phyloP scores from a whole-genome alignment of 2,329 filamentous ascomycete genomes.

The Ceratocystis ficicola region DNA sequence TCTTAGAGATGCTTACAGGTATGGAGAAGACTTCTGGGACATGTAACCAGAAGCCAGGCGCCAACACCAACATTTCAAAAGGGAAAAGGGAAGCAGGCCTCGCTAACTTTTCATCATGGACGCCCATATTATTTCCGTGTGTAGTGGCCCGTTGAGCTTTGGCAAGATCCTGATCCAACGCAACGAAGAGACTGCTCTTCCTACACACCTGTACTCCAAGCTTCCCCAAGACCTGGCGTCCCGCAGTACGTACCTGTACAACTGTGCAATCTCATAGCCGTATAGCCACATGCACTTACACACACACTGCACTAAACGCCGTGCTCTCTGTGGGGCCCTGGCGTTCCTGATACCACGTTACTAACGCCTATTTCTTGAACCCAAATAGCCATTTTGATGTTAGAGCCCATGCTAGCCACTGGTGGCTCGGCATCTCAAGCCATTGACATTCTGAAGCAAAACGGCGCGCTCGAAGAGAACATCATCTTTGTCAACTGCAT shows the following conservation, averaged over 20 bases:
- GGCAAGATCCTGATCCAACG: constrained; percentile 30
- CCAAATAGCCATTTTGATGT: constrained; percentile 24
- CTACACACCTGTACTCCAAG: constrained; percentile 28
- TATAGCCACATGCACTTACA: neutral
- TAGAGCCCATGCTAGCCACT: constrained; percentile 26
- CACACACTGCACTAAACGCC: neutral
- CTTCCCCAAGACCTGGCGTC: constrained; percentile 25
- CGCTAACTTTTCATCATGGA: neutral
- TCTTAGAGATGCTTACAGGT: constrained; percentile 27
- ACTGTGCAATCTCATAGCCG: neutral
- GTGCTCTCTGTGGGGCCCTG: neutral
- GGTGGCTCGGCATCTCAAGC: constrained; percentile 25
- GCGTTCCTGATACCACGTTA: neutral
- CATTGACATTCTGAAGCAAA: constrained; percentile 23
- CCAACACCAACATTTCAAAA: neutral
- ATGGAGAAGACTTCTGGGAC: constrained; percentile 2
- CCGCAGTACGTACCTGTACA: constrained; percentile 14
- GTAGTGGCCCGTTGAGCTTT: constrained; percentile 27
- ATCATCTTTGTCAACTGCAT: constrained; percentile 28
- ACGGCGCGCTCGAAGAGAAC: constrained; percentile 25
- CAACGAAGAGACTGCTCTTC: constrained; percentile 27
- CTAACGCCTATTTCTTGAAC: neutral
- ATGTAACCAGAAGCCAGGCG: neutral
- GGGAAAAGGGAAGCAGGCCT: neutral
- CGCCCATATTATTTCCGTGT: neutral